Evolutionary conservation across 495 filamentous ascomycete genomes (phyloP), one percentile per base, ranked within the genome.

Genomic region (Pyrenula massariospora): DNA sequence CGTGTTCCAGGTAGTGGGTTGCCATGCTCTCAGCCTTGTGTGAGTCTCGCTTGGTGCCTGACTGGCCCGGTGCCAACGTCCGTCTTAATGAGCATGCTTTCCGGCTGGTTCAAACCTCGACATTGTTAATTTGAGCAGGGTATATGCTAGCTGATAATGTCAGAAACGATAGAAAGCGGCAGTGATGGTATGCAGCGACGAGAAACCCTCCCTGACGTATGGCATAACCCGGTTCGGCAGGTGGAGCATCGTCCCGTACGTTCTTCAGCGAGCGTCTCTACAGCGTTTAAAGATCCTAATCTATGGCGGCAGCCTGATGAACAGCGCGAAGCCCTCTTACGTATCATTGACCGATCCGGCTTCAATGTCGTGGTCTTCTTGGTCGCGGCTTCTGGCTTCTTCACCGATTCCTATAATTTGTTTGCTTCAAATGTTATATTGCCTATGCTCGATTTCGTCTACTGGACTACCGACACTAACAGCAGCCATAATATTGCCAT

Each of bases 331-430:
- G 31, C 5, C 8, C 31, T 42, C 15, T 15, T 42, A 15, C 31
- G 15, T 42, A 42, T 42, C 31, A 52, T 52, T 24, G 50, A 52
- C 19, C 8, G 22, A 10, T 52, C 50, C 8, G n/a, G 19, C n/a
- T 54, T 64, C 58, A 54, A 68, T 59, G 63, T 61, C 59, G 25
- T 65, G 59, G 68, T 70, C 19, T 65, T 72, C 22, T 69, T 73
- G n/a, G 81, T 84, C 12, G 78, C 81, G 2, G 79, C 73, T 2
- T 73, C 75, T 0, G 81, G 81, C 12, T 84, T 84, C 57, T 70
- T 84, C 51, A 81, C 81, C 2, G 80, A 82, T 59, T 75, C 77
- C 48, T 83, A 82, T 62, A 74, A 77, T 58, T 79, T 86, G 57
- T 48, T 84, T 58, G 74, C 77, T 19, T 77, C 72, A 52, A 84